Conservation (phyloP, 352 stramenopile genomes). For the Phytophthora lateralis region DNA sequence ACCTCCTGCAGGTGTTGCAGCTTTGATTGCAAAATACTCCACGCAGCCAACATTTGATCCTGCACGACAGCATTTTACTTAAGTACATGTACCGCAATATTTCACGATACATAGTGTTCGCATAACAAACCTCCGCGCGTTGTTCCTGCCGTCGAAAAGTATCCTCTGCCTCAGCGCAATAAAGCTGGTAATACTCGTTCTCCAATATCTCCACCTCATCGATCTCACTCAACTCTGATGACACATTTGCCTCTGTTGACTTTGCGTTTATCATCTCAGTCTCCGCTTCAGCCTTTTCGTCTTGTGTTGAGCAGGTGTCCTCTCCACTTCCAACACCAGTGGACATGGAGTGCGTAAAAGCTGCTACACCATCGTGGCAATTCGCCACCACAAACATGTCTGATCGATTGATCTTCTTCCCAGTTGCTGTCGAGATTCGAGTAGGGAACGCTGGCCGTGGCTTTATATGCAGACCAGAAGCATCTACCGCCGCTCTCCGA, state of each 20-base stretch:
- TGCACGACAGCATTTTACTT: conserved; percentile 18
- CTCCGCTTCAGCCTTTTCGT: too few species aligned
- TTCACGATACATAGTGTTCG: too few species aligned
- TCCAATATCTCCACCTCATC: neutral
- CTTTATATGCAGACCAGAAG: conserved; percentile 1
- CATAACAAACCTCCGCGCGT: too few species aligned
- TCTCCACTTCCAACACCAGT: neutral
- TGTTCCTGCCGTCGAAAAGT: too few species aligned
- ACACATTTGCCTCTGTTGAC: neutral
- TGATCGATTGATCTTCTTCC: neutral
- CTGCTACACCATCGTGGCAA: too few species aligned
- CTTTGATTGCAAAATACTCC: conserved; percentile 54
- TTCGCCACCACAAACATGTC: neutral
- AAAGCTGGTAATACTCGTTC: too few species aligned
- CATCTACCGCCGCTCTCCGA: neutral
- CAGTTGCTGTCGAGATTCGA: conserved; percentile 7
- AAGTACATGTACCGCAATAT: neutral
- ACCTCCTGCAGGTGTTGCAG: conserved; percentile 54
- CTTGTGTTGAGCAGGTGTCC: too few species aligned
- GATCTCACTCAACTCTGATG: neutral
- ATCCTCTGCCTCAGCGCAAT: too few species aligned
- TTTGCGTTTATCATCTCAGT: too few species aligned
- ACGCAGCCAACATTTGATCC: conserved; percentile 51
- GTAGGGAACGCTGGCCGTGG: conserved; percentile 19
- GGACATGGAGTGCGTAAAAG: too few species aligned